Evolutionary conservation across 2,329 filamentous ascomycete genomes (phyloP).

Genomic region (Pseudogymnoascus sp.): DNA sequence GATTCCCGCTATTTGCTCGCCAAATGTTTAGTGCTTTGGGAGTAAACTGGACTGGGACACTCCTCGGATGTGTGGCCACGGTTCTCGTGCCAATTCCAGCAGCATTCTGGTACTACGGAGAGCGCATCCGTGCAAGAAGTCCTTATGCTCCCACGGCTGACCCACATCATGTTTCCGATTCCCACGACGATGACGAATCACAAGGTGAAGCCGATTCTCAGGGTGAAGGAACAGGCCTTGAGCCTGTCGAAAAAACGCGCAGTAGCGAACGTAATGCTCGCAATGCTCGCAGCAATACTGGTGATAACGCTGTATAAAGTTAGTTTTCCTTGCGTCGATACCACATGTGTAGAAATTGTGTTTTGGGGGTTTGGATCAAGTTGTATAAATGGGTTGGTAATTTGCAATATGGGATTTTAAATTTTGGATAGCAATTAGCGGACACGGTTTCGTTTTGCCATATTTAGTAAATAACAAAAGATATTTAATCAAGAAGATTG

Average conservation of each 20-base stretch:
- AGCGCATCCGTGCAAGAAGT: conserved; percentile 47
- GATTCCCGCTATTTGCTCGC: conserved; percentile 69
- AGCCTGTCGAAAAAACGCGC: background rate
- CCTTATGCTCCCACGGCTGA: conserved; percentile 43
- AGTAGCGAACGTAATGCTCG: background rate
- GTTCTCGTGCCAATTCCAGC: conserved; percentile 54
- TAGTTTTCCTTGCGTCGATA: background rate
- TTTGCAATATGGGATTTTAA: background rate
- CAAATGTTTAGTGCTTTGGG: conserved; percentile 60
- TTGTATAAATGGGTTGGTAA: background rate
- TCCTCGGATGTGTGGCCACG: conserved; percentile 53
- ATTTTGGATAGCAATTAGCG: background rate
- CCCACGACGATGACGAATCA: background rate
- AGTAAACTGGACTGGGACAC: conserved; percentile 53
- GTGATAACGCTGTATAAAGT: background rate
- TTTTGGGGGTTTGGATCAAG: background rate
- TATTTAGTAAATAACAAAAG: background rate
- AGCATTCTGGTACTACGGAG: conserved; percentile 53
- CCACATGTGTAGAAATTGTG: background rate
- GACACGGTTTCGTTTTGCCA: background rate
- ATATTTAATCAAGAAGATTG: background rate
- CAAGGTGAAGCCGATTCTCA: background rate
- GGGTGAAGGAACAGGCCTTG: background rate
- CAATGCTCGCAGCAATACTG: background rate
- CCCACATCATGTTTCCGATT: background rate